Conservation (phyloP, 75 land plant species). For the Picea sitchensis region DNA sequence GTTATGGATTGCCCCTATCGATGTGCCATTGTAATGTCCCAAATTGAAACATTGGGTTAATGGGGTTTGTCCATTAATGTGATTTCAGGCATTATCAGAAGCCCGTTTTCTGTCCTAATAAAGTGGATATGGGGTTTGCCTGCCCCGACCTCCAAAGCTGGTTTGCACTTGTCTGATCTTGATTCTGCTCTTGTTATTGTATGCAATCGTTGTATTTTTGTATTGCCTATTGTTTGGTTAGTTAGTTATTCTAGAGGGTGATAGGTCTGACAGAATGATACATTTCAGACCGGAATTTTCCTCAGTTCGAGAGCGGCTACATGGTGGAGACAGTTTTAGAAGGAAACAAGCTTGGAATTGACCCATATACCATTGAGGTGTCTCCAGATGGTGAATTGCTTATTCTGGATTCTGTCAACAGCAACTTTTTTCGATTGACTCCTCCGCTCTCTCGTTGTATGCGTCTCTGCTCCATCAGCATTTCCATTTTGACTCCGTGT, state of each 20-base stretch:
- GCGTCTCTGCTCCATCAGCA: slow-evolving; percentile 1
- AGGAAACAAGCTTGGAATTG: slow-evolving; percentile 66
- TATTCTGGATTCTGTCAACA: slow-evolving; percentile 61
- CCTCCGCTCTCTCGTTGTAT: slow-evolving; percentile 76
- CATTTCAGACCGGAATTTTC: slow-evolving; percentile 39
- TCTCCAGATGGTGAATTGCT: slow-evolving; percentile 61
- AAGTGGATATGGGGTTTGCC: slow-evolving; percentile 40
- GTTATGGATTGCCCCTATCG: not conserved
- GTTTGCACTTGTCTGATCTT: slow-evolving; percentile 12
- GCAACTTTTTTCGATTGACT: slow-evolving; percentile 52
- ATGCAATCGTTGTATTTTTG: not conserved
- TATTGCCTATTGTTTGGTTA: slow-evolving; percentile 1
- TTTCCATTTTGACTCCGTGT: not conserved
- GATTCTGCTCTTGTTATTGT: too few species aligned
- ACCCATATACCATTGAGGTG: slow-evolving; percentile 48
- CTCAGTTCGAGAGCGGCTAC: slow-evolving; percentile 63
- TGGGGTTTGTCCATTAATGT: not conserved
- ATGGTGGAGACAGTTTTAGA: slow-evolving; percentile 69
- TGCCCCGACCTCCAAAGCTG: slow-evolving; percentile 28
- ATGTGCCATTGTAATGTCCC: not conserved
- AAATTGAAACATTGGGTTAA: too few species aligned
- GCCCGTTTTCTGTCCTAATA: slow-evolving; percentile 33
- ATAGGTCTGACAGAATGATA: slow-evolving; percentile 6
- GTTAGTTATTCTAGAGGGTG: not conserved
- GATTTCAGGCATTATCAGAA: slow-evolving; percentile 34